Conservation (phyloP, 176 grass and related monocot genomes). For the Alopecurus myosuroides region DNA sequence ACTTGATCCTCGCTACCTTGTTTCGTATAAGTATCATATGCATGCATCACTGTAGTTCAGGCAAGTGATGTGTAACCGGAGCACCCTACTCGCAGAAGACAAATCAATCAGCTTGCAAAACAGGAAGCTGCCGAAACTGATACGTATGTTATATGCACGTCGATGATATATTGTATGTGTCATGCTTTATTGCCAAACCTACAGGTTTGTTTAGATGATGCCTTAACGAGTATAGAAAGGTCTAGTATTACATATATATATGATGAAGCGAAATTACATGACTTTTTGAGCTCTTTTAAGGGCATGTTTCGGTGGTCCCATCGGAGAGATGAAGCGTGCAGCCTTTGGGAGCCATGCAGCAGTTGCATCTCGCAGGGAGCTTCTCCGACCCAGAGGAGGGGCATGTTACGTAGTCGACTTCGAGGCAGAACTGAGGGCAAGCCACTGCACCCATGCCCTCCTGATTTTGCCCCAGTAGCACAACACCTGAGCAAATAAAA, state of each 20-base stretch:
- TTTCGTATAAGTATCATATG: neutral
- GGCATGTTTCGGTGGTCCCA: slow-evolving; percentile 26
- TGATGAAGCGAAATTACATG: neutral
- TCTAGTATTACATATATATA: neutral
- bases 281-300: neutral
- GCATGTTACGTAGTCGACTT: slow-evolving; percentile 58
- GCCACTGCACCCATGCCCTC: neutral
- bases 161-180: neutral
- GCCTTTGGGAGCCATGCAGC: slow-evolving; percentile 44
- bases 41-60: neutral
- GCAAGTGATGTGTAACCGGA: neutral
- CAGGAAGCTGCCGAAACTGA: neutral
- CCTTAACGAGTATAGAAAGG: neutral
- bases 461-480: slow-evolving; percentile 19
- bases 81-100: neutral
- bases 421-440: slow-evolving; percentile 41
- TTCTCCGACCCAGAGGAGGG: slow-evolving; percentile 38
- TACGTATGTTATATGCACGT: neutral
- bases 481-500: neutral
- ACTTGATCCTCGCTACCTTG: neutral
- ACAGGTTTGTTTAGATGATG: neutral
- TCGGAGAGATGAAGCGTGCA: slow-evolving; percentile 51
- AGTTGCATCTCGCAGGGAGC: slow-evolving; percentile 50
- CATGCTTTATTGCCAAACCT: neutral
- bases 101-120: neutral